Evolutionary conservation across 2,329 filamentous ascomycete species (phyloP).

Genomic region (Microcera coccophila): DNA sequence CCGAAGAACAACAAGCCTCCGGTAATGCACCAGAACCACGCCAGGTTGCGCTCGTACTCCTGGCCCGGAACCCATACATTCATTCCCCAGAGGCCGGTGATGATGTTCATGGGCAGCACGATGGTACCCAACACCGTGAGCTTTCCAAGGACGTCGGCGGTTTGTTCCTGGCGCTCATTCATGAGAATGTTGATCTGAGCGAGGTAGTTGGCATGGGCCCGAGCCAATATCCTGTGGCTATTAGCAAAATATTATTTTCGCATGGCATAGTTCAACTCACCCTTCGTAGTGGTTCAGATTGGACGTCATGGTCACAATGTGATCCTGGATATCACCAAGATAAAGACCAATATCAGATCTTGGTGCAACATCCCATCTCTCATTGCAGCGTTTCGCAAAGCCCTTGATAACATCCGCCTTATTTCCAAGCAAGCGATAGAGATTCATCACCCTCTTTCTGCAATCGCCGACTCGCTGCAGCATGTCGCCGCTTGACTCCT

Average conservation of each 20-base stretch:
- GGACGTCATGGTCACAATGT: conserved; percentile 97
- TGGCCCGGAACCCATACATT: conserved; percentile 96
- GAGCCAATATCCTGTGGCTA: conserved; percentile 67
- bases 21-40: conserved; percentile 74
- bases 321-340: conserved; percentile 96
- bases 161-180: conserved; percentile 96
- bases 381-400: conserved; percentile 96
- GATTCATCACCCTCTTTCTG: conserved; percentile 93
- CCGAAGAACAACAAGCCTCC: conserved; percentile 76
- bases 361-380: conserved; percentile 95
- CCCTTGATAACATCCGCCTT: conserved; percentile 99
- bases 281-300: conserved; percentile 96
- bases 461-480: conserved; percentile 87
- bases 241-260: conserved; percentile 11
- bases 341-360: conserved; percentile 96
- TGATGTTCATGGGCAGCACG: conserved; percentile 97
- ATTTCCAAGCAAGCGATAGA: conserved; percentile 89
- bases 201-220: conserved; percentile 95
- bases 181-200: conserved; percentile 98
- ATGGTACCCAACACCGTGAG: conserved; percentile 95
- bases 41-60: conserved; percentile 68
- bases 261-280: conserved; percentile 50
- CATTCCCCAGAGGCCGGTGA: conserved; percentile 98
- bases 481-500: conserved; percentile 69
- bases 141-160: conserved; percentile 89